These are phyloP conservation scores for Spizellomyces sp. DNA, from an alignment of 192 early-diverging fungal species.

Conservation along the genomic window DNA sequence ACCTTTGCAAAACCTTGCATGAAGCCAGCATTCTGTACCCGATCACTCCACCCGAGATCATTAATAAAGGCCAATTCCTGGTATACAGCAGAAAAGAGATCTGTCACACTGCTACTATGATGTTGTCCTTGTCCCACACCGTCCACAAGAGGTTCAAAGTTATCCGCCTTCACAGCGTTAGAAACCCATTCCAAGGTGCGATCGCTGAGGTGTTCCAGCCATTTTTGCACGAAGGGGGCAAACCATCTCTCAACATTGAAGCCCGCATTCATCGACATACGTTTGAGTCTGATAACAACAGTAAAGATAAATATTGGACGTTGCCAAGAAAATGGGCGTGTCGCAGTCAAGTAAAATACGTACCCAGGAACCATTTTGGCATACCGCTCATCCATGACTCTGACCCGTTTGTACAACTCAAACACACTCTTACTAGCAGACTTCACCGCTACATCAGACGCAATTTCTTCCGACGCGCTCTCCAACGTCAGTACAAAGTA, in stretches of 20 bases:
- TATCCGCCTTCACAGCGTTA: conserved; percentile 57
- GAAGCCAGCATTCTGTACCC: conserved; percentile 53
- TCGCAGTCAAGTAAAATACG: background rate
- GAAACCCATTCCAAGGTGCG: conserved; percentile 56
- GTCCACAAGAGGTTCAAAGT: conserved; percentile 45
- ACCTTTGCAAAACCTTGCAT: conserved; percentile 50
- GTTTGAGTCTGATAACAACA: conserved; percentile 14
- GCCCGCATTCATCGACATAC: conserved; percentile 36
- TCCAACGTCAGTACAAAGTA: conserved; percentile 52
- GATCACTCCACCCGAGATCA: conserved; percentile 53
- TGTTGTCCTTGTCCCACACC: conserved; percentile 23
- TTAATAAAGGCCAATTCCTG: conserved; percentile 56
- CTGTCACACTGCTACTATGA: conserved; percentile 52
- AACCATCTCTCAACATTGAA: conserved; percentile 61
- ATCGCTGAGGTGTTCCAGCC: conserved; percentile 47
- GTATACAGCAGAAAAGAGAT: conserved; percentile 55
- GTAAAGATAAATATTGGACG: background rate
- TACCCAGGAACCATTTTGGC: conserved; percentile 46
- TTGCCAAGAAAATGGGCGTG: background rate
- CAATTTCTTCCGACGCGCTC: conserved; percentile 38
- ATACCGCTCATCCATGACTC: conserved; percentile 48
- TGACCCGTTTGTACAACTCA: conserved; percentile 45
- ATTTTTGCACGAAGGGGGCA: conserved; percentile 49
- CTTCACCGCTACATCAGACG: conserved; percentile 45
- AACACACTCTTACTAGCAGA: conserved; percentile 46